Evolutionary conservation across 2,329 filamentous ascomycete species (phyloP).

Genomic region (Epichloe typhina): DNA sequence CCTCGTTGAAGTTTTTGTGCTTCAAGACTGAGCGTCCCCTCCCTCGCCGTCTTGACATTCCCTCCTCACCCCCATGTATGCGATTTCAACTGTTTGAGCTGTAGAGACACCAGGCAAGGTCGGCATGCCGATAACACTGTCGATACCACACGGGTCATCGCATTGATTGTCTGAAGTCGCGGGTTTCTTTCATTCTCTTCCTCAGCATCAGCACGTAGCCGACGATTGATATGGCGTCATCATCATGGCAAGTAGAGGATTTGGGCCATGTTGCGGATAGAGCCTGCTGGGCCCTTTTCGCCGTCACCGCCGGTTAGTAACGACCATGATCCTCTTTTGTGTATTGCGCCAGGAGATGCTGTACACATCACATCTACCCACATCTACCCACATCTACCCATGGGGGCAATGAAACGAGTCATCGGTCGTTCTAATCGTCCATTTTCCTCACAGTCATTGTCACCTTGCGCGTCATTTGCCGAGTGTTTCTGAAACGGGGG

Average conservation of each 20-base stretch:
- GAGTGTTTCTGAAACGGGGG: constrained; percentile 10
- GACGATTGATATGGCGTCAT: background rate
- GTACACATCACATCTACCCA: background rate
- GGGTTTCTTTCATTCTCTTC: background rate
- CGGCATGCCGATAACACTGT: background rate
- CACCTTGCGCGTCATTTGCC: constrained; percentile 10
- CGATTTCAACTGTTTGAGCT: no score
- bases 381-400: background rate
- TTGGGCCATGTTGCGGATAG: constrained; percentile 8
- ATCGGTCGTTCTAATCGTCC: background rate
- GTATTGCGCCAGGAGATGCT: no score
- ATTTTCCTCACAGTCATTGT: constrained; percentile 10
- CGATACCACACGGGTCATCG: background rate
- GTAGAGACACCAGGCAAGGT: background rate
- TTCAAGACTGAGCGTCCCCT: background rate
- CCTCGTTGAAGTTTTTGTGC: background rate
- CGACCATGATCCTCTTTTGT: background rate
- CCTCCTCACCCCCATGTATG: background rate
- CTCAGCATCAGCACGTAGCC: background rate
- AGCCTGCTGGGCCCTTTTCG: constrained; percentile 15
- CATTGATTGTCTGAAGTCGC: background rate
- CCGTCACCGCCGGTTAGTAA: constrained; percentile 10
- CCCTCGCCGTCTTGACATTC: background rate
- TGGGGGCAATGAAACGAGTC: background rate
- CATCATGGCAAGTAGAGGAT: constrained; percentile 1